Evolutionary conservation across 1,139 yeast genomes (phyloP), one percentile per base, ranked within the genome.

Genomic region (Hanseniaspora gamundiae): DNA sequence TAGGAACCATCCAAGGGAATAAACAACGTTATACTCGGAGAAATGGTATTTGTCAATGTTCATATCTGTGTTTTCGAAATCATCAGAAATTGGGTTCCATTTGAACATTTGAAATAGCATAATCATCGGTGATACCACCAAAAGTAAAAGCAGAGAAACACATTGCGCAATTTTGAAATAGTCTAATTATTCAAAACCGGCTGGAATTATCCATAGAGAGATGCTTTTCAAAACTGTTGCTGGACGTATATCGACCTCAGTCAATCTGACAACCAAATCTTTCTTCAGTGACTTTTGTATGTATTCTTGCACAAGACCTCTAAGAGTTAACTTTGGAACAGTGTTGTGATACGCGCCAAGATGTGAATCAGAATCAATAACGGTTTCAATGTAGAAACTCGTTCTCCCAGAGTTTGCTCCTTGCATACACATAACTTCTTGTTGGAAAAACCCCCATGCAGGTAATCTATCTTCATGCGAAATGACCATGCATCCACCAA

Each of bases 371-470:
- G 39, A 38, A 24, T 45, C 39, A n/a, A 45, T 38, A 28, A 45
- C 28, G 28, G 22, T 29, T 8, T 66, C 19, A 83, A 94, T 41
- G 84, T 66, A 51, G 67, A 73, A 79, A 93, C 84, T 39, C 73
- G 60, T 0, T 88, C 68, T 52, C 76, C 73, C 11, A 73, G 70
- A 60, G 2, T 73, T 73, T 11, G 94, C 86, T 30, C 72, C 73
- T 38, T 74, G 73, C 30, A 82, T 71, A 60, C 95, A 86, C 20
- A 81, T 62, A 2, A 84, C 85, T 62, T 86, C 95, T 58, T 78
- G 78, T 54, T 82, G 93, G 29, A 68, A 67, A 49, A 68, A 68
- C 0, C 78, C 93, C 86, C 87, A 80, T 1, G 67, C 68, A 3
- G 93, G 93, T 36, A 85, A 64, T 51, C 66, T 70, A 7, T 69